Percentiles rank a stretch among this genome's conserved stretches.
Evolutionary conservation across 352 stramenopile species (phyloP).

Genomic region (Phytophthora lateralis): DNA sequence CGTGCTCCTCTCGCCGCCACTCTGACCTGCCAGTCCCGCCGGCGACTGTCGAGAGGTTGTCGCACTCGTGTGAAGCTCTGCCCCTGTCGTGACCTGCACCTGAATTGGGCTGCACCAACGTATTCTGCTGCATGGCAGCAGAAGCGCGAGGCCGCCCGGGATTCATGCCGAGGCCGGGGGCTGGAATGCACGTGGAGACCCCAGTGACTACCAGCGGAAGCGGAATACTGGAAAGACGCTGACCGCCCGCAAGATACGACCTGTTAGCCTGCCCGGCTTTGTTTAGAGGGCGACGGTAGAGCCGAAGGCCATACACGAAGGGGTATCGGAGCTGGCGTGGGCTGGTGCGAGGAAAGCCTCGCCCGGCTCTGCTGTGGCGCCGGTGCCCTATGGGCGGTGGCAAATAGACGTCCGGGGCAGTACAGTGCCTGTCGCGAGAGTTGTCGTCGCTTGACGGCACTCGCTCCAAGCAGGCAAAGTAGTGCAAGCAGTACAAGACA

Average conservation of each 20-base stretch:
- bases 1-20: conserved; percentile 81
- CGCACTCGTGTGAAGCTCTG: conserved; percentile 8
- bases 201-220: conserved; percentile 20
- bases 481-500: not conserved
- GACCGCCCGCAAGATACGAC: conserved; percentile 27
- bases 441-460: conserved; percentile 1
- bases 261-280: conserved; percentile 14
- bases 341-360: conserved; percentile 15
- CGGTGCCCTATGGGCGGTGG: conserved; percentile 3
- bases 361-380: not conserved
- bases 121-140: not conserved
- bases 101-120: not conserved
- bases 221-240: conserved; percentile 25
- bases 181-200: not conserved
- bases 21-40: conserved; percentile 2
- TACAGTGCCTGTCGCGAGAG: conserved; percentile 15
- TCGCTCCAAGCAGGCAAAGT: too few relatives aligned
- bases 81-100: conserved; percentile 4
- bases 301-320: not conserved
- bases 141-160: conserved; percentile 7
- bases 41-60: conserved; percentile 9
- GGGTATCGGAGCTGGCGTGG: not conserved
- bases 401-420: conserved; percentile 5
- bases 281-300: conserved; percentile 6
- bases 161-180: conserved; percentile 15